Conservation (phyloP, 1,284 basidiomycete genomes). For the Fomitopsis schrenkii region DNA sequence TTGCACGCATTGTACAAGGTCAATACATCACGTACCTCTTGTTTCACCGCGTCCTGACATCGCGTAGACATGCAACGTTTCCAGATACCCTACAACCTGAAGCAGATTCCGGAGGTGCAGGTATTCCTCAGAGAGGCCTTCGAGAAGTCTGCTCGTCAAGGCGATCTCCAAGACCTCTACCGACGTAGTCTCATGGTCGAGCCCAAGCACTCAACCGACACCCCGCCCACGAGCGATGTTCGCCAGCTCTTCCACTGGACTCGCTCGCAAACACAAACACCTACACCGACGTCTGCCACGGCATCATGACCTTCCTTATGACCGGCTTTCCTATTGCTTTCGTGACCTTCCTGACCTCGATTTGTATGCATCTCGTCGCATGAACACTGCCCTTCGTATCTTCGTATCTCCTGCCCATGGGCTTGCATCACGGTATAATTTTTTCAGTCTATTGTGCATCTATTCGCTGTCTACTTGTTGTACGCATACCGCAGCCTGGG, state of each 20-base stretch:
- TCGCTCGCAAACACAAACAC: conserved; percentile 39
- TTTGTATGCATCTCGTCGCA: conserved; percentile 14
- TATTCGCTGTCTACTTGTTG: conserved; percentile 13
- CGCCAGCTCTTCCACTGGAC: conserved; percentile 77
- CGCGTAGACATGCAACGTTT: conserved; percentile 87
- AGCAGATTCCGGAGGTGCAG: conserved; percentile 83
- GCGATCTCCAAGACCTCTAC: conserved; percentile 78
- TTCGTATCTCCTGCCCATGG: conserved; percentile 1
- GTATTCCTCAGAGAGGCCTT: conserved; percentile 70
- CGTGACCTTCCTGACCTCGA: conserved; percentile 10
- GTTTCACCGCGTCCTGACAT: neutral
- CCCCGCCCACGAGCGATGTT: conserved; percentile 60
- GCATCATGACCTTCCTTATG: conserved; percentile 9
- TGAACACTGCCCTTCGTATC: conserved; percentile 1
- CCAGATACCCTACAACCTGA: conserved; percentile 81
- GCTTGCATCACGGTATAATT: conserved; percentile 1
- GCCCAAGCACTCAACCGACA: conserved; percentile 72
- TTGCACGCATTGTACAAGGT: conserved; percentile 87
- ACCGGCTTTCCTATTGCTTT: conserved; percentile 1
- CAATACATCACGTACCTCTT: conserved; percentile 11
- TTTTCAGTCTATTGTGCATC: conserved; percentile 5
- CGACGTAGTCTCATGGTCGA: conserved; percentile 78
- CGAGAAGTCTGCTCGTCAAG: conserved; percentile 66
- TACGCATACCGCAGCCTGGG: conserved; percentile 5
- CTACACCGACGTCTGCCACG: conserved; percentile 20